A percentile compares a stretch with the other conserved stretches of the same genome.
These are phyloP conservation scores for Shiraia bambusicola DNA, from an alignment of 2,329 filamentous ascomycete species.

Conservation along the genomic window DNA sequence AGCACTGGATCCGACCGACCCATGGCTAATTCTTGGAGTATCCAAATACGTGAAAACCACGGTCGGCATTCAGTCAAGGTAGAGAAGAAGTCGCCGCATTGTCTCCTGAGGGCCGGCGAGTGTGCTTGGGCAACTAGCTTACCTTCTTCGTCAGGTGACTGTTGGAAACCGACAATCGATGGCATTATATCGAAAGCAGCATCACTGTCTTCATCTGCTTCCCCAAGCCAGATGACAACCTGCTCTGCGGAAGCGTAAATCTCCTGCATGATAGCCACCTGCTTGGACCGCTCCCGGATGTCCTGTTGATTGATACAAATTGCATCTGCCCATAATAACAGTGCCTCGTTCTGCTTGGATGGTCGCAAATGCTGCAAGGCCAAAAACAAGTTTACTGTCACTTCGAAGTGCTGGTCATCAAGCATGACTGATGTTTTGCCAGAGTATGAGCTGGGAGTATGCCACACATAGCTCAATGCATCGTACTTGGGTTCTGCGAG, in stretches of 20 bases:
- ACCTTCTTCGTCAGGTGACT: too few relatives aligned
- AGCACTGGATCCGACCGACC: not conserved
- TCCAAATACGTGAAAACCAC: constrained; percentile 5
- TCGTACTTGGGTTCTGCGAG: not conserved
- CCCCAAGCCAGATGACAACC: constrained; percentile 14
- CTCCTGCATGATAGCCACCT: constrained; percentile 38
- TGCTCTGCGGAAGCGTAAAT: constrained; percentile 26
- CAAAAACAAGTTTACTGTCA: constrained; percentile 1
- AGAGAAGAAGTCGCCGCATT: not conserved
- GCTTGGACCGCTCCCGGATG: constrained; percentile 28
- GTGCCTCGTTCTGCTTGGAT: constrained; percentile 14
- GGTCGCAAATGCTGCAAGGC: not conserved
- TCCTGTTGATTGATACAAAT: constrained; percentile 36
- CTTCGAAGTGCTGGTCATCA: not conserved
- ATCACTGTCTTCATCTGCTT: constrained; percentile 3
- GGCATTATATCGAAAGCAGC: not conserved
- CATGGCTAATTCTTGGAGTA: constrained; percentile 6
- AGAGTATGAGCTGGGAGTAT: not conserved
- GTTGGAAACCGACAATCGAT: not conserved
- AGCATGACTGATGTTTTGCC: not conserved
- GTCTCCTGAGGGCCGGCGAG: too few relatives aligned
- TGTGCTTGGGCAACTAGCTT: too few relatives aligned
- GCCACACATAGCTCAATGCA: constrained; percentile 2
- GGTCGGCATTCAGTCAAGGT: not conserved
- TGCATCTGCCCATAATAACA: constrained; percentile 5